Evolutionary conservation across 2,329 filamentous ascomycete species (phyloP), one percentile per base, ranked within the genome.

Genomic region (Penicillium brevicompactum): DNA sequence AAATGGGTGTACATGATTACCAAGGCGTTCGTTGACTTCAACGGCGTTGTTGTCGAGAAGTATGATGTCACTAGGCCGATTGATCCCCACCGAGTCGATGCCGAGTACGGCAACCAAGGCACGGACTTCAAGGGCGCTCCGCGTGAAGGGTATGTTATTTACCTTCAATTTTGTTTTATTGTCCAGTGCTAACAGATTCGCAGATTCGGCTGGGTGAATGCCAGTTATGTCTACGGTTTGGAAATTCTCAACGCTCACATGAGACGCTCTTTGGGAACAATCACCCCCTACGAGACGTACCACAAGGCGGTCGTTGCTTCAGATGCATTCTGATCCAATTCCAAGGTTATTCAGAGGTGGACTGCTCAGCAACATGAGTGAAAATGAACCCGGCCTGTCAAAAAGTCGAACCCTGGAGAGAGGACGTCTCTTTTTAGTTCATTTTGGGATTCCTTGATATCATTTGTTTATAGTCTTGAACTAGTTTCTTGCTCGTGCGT

Each of bases 1-100:
- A 92, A 94, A 75, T 99, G 94, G 94, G 78, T 97, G 50, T 96
- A 92, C 73, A 97, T 97, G 93, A 92, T 97, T 68, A 97, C 91
- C 55, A 97, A 96, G 76, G 92, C 94, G 0, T 97, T 97, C 77
- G 92, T 97, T 57, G 93, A 99, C 74, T 97, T 93, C 81, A 97
- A 97, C 70, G 94, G 94, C 38, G 92, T 97, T 8, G 93, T 99
- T 1, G 94, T 97, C 5, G 94, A 99, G 77, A 99, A 99, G 79
- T 99, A 99, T 78, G 91, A 99, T 75, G 94, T 99, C 57, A 97
- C 93, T 18, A 82, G 91, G 53, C 87, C 89, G 5, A 86, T 92
- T 53, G 92, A 96, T 68, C 92, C 94, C 37, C 94, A 97, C 76
- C 88, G 90, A 59, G 94, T 97, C 11, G 91, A 95, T 74, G 94